Conservation (phyloP, 176 grass and related monocot species). For the Microstegium vimineum region DNA sequence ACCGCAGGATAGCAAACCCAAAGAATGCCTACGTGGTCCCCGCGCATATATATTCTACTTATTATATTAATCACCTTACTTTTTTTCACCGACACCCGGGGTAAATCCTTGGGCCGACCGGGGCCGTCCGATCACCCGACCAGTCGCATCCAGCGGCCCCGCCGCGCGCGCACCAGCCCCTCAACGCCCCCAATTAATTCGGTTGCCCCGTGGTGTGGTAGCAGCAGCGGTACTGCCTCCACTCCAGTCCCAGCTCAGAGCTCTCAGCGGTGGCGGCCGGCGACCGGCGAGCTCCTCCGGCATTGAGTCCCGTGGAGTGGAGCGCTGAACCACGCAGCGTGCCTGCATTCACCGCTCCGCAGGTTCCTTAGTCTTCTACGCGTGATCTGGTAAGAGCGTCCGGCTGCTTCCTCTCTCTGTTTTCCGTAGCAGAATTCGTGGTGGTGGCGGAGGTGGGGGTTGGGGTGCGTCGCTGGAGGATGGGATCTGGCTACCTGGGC, state of each 20-base stretch:
- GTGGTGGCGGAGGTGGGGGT: neutral
- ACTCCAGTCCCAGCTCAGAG: neutral
- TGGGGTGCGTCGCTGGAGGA: neutral
- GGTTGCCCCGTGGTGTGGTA: neutral
- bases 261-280: neutral
- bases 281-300: constrained; percentile 8
- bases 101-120: neutral
- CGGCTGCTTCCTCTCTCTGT: neutral
- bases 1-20: too few relatives aligned
- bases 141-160: constrained; percentile 34
- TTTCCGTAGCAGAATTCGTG: neutral
- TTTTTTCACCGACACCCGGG: constrained; percentile 32
- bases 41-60: neutral
- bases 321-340: neutral
- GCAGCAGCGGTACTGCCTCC: neutral
- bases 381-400: constrained; percentile 46
- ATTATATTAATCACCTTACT: neutral
- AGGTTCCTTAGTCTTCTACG: neutral
- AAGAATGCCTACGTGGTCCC: neutral
- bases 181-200: constrained; percentile 34
- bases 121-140: constrained; percentile 20
- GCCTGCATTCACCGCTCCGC: neutral
- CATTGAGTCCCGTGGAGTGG: neutral
- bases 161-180: neutral
- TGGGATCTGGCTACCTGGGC: constrained; percentile 18